Evolutionary conservation across 1,284 basidiomycete genomes (phyloP), one percentile per base, ranked within the genome.

Genomic region (Boletus holoroseus): DNA sequence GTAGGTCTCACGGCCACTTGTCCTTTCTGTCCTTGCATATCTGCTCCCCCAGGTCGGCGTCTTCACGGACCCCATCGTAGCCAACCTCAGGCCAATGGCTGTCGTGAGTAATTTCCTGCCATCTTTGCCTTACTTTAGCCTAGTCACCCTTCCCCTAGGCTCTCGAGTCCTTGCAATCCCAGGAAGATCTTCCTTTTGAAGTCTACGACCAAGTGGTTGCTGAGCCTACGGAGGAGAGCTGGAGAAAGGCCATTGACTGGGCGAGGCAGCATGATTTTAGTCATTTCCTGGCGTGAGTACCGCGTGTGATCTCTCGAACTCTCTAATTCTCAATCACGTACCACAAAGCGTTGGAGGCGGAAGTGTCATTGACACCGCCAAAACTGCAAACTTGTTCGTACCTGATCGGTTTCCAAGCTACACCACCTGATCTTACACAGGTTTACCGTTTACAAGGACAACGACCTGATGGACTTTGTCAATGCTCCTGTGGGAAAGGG

Each of bases 401-500:
- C 55, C 20, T 30, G 53, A 32, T 36, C 20, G 15, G 41, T 30
- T 28, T 28, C 24, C 12, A 13, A 32, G 36, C 2, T 7, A 7
- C 45, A 32, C 30, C 3, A 2, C 12, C 51, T 49, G 15, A 59
- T 31, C 16, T 22, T 35, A 32, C 8, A 1, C 55, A 89, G 87
- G 51, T 90, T 91, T 66, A 77, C 86, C 0, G 87, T 89, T 31
- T 97, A 97, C 75, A 88, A 88, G 56, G 90, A 97, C 53, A 81
- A 90, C 0, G 90, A 96, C 65, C 74, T 98, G 27, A 86, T 91
- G 71, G 95, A 98, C 66, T 98, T 96, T 66, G 91, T 97, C 71
- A 98, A 98, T 67, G 94, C 95, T 7, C 94, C 94, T 0, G 79
- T 98, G 55, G 94, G 94, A 48, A 94, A 93, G 69, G 95, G 94